These are phyloP conservation scores for Fusarium bulbicola DNA, from an alignment of 2,329 filamentous ascomycete genomes.

Conservation along the genomic window DNA sequence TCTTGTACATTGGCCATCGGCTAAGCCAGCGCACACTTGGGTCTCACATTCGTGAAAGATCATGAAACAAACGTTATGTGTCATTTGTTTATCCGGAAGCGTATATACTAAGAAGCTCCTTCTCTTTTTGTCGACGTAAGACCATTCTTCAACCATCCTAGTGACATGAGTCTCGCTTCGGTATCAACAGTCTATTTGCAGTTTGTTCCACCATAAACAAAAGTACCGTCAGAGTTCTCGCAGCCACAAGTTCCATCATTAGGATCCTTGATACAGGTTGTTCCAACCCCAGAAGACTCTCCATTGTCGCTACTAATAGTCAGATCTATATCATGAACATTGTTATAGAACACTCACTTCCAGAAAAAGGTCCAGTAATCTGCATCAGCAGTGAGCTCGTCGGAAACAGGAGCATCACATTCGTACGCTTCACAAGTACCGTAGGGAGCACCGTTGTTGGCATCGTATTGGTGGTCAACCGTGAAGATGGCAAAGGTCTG, in stretches of 20 bases:
- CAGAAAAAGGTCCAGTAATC: slow-evolving; percentile 43
- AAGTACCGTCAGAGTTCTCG: slow-evolving; percentile 39
- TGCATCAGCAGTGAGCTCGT: slow-evolving; percentile 15
- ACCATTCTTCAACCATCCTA: neutral
- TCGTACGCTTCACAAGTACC: slow-evolving; percentile 36
- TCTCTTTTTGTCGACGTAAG: too few relatives aligned
- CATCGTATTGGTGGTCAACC: slow-evolving; percentile 38
- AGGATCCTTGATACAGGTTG: slow-evolving; percentile 38
- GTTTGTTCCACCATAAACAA: slow-evolving; percentile 28
- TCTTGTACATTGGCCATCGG: too few relatives aligned
- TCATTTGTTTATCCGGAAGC: neutral
- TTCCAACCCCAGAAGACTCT: slow-evolving; percentile 35
- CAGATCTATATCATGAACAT: neutral
- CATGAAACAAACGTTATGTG: neutral
- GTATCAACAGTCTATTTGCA: slow-evolving; percentile 12
- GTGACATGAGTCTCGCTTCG: too few relatives aligned
- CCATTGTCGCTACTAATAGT: slow-evolving; percentile 22
- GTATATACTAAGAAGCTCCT: too few relatives aligned
- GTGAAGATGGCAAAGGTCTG: slow-evolving; percentile 41
- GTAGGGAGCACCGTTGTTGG: slow-evolving; percentile 38
- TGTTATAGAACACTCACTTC: slow-evolving; percentile 18
- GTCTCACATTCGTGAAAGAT: accelerated
- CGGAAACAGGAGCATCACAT: slow-evolving; percentile 28
- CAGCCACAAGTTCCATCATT: slow-evolving; percentile 38
- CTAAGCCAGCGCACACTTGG: too few relatives aligned